phyloP scores from a whole-genome alignment of 108 stramenopile species.

The Fragilariopsis cylindrus region DNA sequence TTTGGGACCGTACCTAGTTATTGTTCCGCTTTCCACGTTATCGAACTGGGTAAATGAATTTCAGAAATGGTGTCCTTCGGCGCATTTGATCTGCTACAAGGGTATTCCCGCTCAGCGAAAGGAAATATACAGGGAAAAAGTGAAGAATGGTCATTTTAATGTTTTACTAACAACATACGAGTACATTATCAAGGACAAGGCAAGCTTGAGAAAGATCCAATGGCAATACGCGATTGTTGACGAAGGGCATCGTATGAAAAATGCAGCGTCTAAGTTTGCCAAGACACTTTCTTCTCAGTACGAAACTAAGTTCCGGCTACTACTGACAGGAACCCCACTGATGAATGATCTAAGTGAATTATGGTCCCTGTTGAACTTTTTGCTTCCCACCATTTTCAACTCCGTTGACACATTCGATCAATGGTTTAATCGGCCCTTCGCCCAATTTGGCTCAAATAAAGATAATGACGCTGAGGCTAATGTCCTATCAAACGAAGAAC shows the following conservation, averaged over 20 bases:
- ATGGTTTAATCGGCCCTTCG: slow-evolving; percentile 92
- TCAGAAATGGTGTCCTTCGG: slow-evolving; percentile 71
- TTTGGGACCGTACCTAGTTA: slow-evolving; percentile 85
- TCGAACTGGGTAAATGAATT: slow-evolving; percentile 92
- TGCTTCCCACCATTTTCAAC: slow-evolving; percentile 67
- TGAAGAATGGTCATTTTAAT: slow-evolving; percentile 80
- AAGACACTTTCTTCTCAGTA: slow-evolving; percentile 66
- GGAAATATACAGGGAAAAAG: slow-evolving; percentile 75
- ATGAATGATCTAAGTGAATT: slow-evolving; percentile 78
- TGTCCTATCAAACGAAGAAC: slow-evolving; percentile 79
- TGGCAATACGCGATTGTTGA: slow-evolving; percentile 95
- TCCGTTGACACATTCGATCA: slow-evolving; percentile 80
- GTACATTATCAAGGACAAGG: slow-evolving; percentile 89
- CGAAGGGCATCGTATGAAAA: slow-evolving; percentile 91
- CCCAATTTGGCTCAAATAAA: slow-evolving; percentile 58
- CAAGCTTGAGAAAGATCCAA: slow-evolving; percentile 69
- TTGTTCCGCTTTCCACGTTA: slow-evolving; percentile 90
- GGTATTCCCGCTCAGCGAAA: slow-evolving; percentile 73
- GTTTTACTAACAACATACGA: slow-evolving; percentile 93
- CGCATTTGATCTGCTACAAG: slow-evolving; percentile 72
- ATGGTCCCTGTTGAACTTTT: slow-evolving; percentile 71
- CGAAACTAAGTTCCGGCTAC: slow-evolving; percentile 54
- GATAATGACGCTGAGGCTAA: slow-evolving; percentile 48
- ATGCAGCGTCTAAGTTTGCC: slow-evolving; percentile 69
- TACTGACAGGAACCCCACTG: slow-evolving; percentile 91